Evolutionary conservation across 2,329 filamentous ascomycete genomes (phyloP).

Genomic region (Fusarium sublunatum): DNA sequence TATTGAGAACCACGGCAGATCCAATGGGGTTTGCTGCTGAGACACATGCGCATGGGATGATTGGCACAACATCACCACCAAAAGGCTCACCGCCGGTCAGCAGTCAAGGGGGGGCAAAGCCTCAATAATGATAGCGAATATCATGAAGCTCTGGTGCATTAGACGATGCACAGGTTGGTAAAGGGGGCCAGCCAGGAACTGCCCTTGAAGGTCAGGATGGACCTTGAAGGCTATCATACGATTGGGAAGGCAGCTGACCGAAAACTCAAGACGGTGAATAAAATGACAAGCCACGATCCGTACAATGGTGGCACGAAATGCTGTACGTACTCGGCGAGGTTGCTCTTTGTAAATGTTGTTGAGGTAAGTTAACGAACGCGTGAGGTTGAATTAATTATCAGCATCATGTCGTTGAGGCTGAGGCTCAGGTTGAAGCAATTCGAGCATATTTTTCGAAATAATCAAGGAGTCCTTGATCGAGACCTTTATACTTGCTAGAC

Average conservation of each 20-base stretch:
- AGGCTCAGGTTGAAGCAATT: slow-evolving; percentile 4
- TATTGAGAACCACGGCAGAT: slow-evolving; percentile 14
- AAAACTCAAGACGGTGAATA: slow-evolving; percentile 41
- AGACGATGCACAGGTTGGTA: slow-evolving; percentile 9
- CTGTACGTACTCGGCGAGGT: slow-evolving; percentile 29
- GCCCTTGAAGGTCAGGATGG: slow-evolving; percentile 7
- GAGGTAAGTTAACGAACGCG: slow-evolving; percentile 14
- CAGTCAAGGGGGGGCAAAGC: slow-evolving; percentile 21
- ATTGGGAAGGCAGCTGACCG: slow-evolving; percentile 39
- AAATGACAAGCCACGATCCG: slow-evolving; percentile 36
- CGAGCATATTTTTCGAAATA: not conserved
- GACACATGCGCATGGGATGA: slow-evolving; percentile 40
- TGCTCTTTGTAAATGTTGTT: slow-evolving; percentile 12
- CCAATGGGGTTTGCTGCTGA: slow-evolving; percentile 30
- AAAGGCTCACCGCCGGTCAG: slow-evolving; percentile 42
- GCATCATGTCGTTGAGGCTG: slow-evolving; percentile 15
- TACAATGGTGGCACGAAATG: slow-evolving; percentile 39
- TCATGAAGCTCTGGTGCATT: slow-evolving; percentile 20
- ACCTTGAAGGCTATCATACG: slow-evolving; percentile 41
- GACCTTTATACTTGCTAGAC: no score
- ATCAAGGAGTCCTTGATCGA: not conserved
- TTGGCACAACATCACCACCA: slow-evolving; percentile 26
- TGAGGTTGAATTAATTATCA: not conserved
- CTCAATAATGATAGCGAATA: slow-evolving; percentile 5
- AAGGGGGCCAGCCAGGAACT: slow-evolving; percentile 16